Evolutionary conservation across 352 stramenopile species (phyloP).

Genomic region (Pythium vanterpoolii): DNA sequence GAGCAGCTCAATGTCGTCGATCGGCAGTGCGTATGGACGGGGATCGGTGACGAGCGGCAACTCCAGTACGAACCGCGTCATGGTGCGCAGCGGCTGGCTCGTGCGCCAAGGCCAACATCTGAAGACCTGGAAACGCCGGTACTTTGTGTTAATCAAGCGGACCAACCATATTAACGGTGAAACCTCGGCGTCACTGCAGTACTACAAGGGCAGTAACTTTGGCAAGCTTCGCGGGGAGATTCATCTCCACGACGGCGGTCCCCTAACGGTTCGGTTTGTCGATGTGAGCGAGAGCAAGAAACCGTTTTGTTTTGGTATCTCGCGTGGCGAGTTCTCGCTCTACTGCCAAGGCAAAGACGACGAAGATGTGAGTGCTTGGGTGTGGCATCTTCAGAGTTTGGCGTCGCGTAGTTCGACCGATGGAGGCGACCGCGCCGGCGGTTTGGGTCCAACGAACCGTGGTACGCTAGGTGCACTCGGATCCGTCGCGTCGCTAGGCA

Average conservation of each 20-base stretch:
- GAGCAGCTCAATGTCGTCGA: conserved; percentile 10
- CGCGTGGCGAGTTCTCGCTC: conserved; percentile 63
- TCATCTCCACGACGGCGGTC: conserved; percentile 56
- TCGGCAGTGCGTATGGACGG: neutral
- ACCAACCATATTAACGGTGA: conserved; percentile 67
- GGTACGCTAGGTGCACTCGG: conserved; percentile 5
- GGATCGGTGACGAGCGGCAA: conserved; percentile 36
- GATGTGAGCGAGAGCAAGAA: conserved; percentile 77
- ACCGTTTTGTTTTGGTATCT: conserved; percentile 83
- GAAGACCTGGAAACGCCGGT: conserved; percentile 86
- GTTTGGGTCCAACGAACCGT: neutral
- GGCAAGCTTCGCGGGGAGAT: conserved; percentile 77
- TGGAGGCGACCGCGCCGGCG: conserved; percentile 30
- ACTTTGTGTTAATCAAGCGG: conserved; percentile 83
- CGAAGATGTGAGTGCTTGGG: conserved; percentile 84
- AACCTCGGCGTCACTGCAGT: conserved; percentile 72
- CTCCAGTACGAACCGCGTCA: conserved; percentile 29
- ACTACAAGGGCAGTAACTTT: conserved; percentile 86
- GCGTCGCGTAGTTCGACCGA: conserved; percentile 25
- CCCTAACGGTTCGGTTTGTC: conserved; percentile 68
- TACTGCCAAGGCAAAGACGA: conserved; percentile 79
- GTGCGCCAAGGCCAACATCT: conserved; percentile 31
- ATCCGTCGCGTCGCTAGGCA: conserved; percentile 38
- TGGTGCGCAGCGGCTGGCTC: conserved; percentile 35
- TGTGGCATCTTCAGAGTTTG: conserved; percentile 77